Evolutionary conservation across 176 grass and related monocot genomes (phyloP), one percentile per base, ranked within the genome.

Genomic region (Aechmea fasciata): DNA sequence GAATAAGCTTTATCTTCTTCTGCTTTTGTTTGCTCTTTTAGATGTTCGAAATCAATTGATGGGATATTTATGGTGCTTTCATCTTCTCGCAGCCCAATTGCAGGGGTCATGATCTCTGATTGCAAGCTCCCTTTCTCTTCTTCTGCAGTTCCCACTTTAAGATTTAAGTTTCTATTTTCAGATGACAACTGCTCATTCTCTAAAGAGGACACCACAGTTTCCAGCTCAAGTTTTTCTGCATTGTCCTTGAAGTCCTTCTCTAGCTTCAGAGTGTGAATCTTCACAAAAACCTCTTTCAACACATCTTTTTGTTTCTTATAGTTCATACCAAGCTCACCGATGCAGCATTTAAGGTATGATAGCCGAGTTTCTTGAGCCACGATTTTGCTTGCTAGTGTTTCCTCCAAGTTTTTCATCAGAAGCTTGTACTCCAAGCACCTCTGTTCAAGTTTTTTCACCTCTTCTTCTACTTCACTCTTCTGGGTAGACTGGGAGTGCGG

Each of bases 361-460:
- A 89, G 51, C 74, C 57, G 8, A 13, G 26, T 69, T 76, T 84
- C 81, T 41, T 86, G 73, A 71, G 71, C 67, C 25, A 69, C 48
- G 75, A 91, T 76, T 85, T 84, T 87, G 3, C 67, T 33, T 19
- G 22, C 73, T 62, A 89, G 59, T 66, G 53, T 81, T 17, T 87
- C 81, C 76, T 91, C 88, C 15, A 88, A 71, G 6, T 80, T 73
- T 24, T 80, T 72, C 77, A 83, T 66, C 13, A 73, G 78, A 23
- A 75, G 51, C 48, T 77, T 57, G 49, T 75, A 85, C 74, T 70
- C 69, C 11, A 24, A 59, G 50, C 77, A 88, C 75, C 69, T 33
- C 29, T 73, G 66, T 49, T 77, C 76, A 62, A 86, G 74, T 84
- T 12, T 66, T 77, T 82, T 88, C 75, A 88, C 13, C 71, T 84